These are phyloP conservation scores for Eutypella sp. DNA, from an alignment of 2,329 filamentous ascomycete genomes.

Conservation along the genomic window DNA sequence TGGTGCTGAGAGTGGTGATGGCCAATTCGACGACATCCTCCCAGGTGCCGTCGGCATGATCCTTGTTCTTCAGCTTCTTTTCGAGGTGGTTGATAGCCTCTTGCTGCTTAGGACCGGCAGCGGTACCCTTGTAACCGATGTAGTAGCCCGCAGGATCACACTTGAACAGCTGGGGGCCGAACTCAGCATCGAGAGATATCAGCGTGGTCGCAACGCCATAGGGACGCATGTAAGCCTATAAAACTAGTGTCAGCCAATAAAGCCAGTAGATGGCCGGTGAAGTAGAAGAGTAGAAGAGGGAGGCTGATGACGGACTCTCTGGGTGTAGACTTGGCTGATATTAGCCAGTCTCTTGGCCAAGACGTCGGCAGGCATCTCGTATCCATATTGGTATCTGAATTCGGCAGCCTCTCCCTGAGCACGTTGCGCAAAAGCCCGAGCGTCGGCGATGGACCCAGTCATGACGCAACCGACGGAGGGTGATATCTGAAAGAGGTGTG, in stretches of 20 bases:
- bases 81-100: conserved; percentile 97
- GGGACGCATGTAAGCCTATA: conserved; percentile 88
- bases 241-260: conserved; percentile 23
- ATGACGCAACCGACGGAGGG: conserved; percentile 96
- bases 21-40: conserved; percentile 96
- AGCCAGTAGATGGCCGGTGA: neutral
- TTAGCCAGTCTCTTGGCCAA: conserved; percentile 95
- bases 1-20: conserved; percentile 90
- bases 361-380: conserved; percentile 98
- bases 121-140: conserved; percentile 96
- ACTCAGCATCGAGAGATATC: conserved; percentile 88
- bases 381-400: conserved; percentile 97
- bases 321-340: conserved; percentile 98
- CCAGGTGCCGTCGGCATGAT: conserved; percentile 85
- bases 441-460: conserved; percentile 97
- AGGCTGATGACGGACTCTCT: conserved; percentile 59
- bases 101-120: conserved; percentile 95
- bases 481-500: conserved; percentile 95
- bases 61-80: conserved; percentile 99
- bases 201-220: conserved; percentile 93
- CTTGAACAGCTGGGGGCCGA: conserved; percentile 94
- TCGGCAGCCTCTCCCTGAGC: conserved; percentile 94
- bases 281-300: conserved; percentile 3
- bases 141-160: conserved; percentile 98
- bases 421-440: conserved; percentile 84